Evolutionary conservation across 805 yeast species (phyloP).

Genomic region (Monosporozyma unispora): DNA sequence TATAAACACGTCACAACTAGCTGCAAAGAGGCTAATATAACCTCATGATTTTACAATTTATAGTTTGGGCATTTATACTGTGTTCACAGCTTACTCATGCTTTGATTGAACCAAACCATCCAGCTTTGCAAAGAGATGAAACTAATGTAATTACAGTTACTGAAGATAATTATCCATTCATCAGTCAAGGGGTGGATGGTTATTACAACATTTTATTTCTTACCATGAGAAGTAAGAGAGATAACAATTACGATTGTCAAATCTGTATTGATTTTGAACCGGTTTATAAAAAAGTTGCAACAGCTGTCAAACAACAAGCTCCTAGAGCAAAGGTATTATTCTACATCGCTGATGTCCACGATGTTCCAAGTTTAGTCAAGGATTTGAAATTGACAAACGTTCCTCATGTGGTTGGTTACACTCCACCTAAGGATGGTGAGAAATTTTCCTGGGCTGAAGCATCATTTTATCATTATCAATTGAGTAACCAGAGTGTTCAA

Average conservation of each 20-base stretch:
- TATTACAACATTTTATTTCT: constrained; percentile 44
- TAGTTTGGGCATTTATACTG: neutral
- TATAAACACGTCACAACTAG: no score
- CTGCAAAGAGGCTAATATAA: no score
- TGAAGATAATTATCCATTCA: constrained; percentile 32
- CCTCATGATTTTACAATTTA: neutral
- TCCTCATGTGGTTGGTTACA: constrained; percentile 63
- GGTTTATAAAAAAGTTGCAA: constrained; percentile 35
- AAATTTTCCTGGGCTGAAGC: constrained; percentile 22
- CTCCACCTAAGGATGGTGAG: constrained; percentile 34
- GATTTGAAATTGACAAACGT: constrained; percentile 39
- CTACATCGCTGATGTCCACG: constrained; percentile 41
- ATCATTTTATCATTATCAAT: constrained; percentile 32
- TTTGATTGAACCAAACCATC: constrained; percentile 6
- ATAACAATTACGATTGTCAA: constrained; percentile 31
- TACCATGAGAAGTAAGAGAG: constrained; percentile 39
- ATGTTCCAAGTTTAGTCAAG: constrained; percentile 36
- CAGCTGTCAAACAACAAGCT: constrained; percentile 37
- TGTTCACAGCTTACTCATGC: neutral
- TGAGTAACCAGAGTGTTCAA: constrained; percentile 22
- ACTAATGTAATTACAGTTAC: constrained; percentile 37
- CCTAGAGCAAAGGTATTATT: constrained; percentile 37
- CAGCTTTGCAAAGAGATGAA: constrained; percentile 15
- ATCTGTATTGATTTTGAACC: constrained; percentile 40
- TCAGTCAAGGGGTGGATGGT: constrained; percentile 42